Percentiles rank a stretch among this genome's conserved stretches.
Evolutionary conservation across 768 basidiomycete genomes (phyloP).

Genomic region (Auriscalpium vulgare): DNA sequence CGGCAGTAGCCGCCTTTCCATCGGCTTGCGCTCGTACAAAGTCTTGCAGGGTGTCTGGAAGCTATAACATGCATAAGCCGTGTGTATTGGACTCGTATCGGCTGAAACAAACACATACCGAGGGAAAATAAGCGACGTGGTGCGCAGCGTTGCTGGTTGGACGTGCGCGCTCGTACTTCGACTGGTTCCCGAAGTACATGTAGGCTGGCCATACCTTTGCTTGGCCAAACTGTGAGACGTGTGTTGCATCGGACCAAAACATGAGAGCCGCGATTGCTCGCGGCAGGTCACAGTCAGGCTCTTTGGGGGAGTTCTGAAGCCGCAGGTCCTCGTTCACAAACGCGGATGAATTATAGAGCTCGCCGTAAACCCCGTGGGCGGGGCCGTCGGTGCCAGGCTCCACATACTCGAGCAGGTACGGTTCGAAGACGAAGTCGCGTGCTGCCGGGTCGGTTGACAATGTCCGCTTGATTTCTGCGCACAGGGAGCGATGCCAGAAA

Average conservation of each 20-base stretch:
- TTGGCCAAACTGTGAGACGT: conserved; percentile 24
- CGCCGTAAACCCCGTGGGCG: neutral
- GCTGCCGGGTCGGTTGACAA: neutral
- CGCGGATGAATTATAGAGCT: neutral
- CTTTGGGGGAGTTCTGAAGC: conserved; percentile 1
- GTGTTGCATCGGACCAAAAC: conserved; percentile 22
- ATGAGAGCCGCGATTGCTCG: conserved; percentile 3
- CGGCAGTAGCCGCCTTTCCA: neutral
- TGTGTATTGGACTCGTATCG: conserved; percentile 4
- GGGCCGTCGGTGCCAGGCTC: neutral
- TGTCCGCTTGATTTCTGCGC: neutral
- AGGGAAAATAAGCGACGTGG: conserved; percentile 38
- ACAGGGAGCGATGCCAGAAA: neutral
- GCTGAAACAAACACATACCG: conserved; percentile 16
- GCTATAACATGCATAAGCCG: conserved; percentile 11
- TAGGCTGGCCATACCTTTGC: conserved; percentile 32
- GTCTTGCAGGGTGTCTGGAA: conserved; percentile 13
- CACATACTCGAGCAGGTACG: neutral
- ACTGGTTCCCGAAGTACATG: conserved; percentile 31
- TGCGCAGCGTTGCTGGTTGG: conserved; percentile 28
- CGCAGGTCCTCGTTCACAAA: neutral
- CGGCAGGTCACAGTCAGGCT: conserved; percentile 18
- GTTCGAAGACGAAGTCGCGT: neutral
- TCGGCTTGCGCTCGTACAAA: conserved; percentile 9
- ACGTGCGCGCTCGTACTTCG: conserved; percentile 29